Conservation (phyloP, 805 yeast genomes). For the Cyberlindnera euphorbiiphila region DNA sequence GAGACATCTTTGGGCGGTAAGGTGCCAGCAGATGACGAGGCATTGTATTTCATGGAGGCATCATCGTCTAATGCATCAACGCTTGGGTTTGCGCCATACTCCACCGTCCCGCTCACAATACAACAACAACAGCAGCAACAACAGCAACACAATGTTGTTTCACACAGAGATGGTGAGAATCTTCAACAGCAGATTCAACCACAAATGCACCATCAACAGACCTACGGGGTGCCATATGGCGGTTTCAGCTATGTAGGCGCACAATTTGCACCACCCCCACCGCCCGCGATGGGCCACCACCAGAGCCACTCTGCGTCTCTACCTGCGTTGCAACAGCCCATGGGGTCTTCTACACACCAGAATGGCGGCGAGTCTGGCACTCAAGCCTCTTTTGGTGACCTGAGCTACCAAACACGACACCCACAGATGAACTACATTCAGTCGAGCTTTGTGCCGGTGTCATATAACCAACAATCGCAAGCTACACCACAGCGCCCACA, state of each 20-base stretch:
- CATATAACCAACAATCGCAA: background rate
- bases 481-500: background rate
- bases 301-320: too few relatives aligned
- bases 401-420: too few relatives aligned
- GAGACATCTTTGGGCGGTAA: conserved; percentile 59
- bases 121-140: conserved; percentile 5
- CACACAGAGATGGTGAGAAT: too few relatives aligned
- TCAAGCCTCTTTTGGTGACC: too few relatives aligned
- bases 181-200: too few relatives aligned
- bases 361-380: background rate
- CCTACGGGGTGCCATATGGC: too few relatives aligned
- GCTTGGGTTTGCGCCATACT: conserved; percentile 22
- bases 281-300: conserved; percentile 1
- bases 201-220: too few relatives aligned
- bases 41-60: conserved; percentile 43
- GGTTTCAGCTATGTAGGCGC: too few relatives aligned
- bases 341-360: background rate
- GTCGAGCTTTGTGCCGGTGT: too few relatives aligned
- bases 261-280: background rate
- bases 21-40: conserved; percentile 44
- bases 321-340: too few relatives aligned
- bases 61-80: conserved; percentile 22
- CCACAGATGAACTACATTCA: too few relatives aligned
- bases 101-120: background rate
- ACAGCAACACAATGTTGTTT: background rate